Evolutionary conservation across 2,329 filamentous ascomycete genomes (phyloP).

Genomic region (Epichloe brachyelytri): DNA sequence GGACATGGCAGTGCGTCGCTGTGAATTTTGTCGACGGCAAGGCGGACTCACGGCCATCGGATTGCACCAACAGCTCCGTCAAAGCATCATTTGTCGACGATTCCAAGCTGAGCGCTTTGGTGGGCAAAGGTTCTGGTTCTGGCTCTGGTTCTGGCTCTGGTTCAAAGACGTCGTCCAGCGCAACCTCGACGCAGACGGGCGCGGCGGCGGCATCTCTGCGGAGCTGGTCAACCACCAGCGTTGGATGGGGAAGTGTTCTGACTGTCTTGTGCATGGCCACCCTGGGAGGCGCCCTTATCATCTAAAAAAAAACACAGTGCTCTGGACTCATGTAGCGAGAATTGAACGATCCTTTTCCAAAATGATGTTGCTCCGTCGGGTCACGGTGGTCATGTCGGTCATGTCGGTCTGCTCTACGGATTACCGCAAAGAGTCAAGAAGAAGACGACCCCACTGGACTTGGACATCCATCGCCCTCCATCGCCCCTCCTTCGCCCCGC

Average conservation of each 20-base stretch:
- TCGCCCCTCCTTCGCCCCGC: no score
- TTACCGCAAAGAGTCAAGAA: no score
- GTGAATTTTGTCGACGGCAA: slow-evolving; percentile 40
- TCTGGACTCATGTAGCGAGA: no score
- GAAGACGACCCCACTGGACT: no score
- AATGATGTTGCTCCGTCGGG: no score
- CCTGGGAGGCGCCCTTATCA: slow-evolving; percentile 17
- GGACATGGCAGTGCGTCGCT: slow-evolving; percentile 32
- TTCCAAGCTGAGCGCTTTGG: slow-evolving; percentile 20
- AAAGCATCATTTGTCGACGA: slow-evolving; percentile 20
- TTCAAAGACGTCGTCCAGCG: slow-evolving; percentile 10
- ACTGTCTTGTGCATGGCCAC: slow-evolving; percentile 16
- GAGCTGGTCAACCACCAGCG: slow-evolving; percentile 6
- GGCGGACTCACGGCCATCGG: slow-evolving; percentile 13
- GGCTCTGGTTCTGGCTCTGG: not conserved
- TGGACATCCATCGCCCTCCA: no score
- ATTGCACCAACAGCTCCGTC: slow-evolving; percentile 24
- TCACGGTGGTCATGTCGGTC: no score
- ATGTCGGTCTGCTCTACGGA: no score
- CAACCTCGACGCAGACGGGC: slow-evolving; percentile 10
- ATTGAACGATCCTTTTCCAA: no score
- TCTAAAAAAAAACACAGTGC: slow-evolving; percentile 8
- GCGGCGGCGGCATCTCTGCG: slow-evolving; percentile 16
- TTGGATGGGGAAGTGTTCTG: slow-evolving; percentile 11
- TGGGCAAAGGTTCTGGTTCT: slow-evolving; percentile 11